These are phyloP conservation scores for Juglanconis juglandina DNA, from an alignment of 2,329 filamentous ascomycete species.

Conservation along the genomic window DNA sequence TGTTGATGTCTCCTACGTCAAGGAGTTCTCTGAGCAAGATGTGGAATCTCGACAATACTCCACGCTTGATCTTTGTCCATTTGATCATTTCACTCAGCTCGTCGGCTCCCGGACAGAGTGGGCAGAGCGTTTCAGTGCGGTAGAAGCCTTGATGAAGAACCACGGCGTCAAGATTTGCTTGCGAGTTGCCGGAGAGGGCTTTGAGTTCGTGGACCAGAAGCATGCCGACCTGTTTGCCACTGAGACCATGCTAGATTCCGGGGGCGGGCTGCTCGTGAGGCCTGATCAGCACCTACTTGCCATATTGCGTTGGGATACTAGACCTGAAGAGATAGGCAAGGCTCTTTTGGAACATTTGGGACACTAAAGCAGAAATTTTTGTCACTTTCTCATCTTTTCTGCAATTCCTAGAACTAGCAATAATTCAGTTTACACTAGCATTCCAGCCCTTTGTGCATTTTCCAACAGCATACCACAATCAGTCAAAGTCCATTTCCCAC, in stretches of 20 bases:
- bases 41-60: slow-evolving; percentile 28
- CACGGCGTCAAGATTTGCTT: neutral
- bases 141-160: neutral
- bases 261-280: slow-evolving; percentile 4
- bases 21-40: slow-evolving; percentile 27
- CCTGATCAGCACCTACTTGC: slow-evolving; percentile 8
- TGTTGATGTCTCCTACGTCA: slow-evolving; percentile 33
- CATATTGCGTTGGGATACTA: neutral
- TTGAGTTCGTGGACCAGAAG: neutral
- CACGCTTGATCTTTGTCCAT: slow-evolving; percentile 33
- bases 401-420: neutral
- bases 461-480: no score
- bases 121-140: neutral
- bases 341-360: slow-evolving; percentile 2
- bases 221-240: neutral
- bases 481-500: no score
- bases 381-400: neutral
- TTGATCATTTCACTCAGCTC: slow-evolving; percentile 27
- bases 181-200: neutral
- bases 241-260: neutral
- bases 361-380: neutral
- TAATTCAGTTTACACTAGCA: neutral
- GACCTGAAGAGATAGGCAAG: neutral
- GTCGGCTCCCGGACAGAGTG: neutral
- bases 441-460: neutral